Evolutionary conservation across 345 rosid species (phyloP).

Genomic region (Lumnitzera littorea): DNA sequence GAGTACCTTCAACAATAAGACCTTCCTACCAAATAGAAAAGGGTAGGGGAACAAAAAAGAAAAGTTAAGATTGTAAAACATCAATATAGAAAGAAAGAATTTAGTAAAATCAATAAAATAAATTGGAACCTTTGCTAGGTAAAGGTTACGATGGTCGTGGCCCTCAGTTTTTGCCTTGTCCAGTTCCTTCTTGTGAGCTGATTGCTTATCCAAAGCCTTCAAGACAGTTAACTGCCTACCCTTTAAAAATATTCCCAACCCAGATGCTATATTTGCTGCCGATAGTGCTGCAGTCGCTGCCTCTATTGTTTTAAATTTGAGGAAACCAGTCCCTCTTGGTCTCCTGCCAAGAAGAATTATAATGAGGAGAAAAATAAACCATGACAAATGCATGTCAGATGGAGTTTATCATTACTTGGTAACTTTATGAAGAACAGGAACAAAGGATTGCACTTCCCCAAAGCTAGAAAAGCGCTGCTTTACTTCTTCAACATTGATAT

Average conservation of each 20-base stretch:
- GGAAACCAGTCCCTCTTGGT: constrained; percentile 86
- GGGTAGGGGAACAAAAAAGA: background rate
- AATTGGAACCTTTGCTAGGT: constrained; percentile 52
- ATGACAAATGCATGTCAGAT: constrained; percentile 5
- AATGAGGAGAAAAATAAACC: background rate
- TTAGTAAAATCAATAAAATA: background rate
- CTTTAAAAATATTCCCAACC: constrained; percentile 63
- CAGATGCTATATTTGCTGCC: constrained; percentile 57
- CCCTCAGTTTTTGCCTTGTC: constrained; percentile 67
- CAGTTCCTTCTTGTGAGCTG: constrained; percentile 62
- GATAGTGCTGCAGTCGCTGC: constrained; percentile 66
- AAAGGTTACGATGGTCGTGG: constrained; percentile 71
- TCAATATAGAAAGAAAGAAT: background rate
- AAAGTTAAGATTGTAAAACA: background rate
- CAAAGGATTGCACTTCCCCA: constrained; percentile 67
- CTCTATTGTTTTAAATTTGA: constrained; percentile 69
- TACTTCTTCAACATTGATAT: constrained; percentile 57
- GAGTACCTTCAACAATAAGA: constrained; percentile 71
- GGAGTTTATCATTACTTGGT: constrained; percentile 52
- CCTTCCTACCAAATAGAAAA: constrained; percentile 59
- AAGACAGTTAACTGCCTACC: constrained; percentile 70
- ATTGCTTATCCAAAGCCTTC: constrained; percentile 78
- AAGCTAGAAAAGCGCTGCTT: constrained; percentile 63
- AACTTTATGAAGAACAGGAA: constrained; percentile 75
- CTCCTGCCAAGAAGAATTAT: constrained; percentile 47